These are phyloP conservation scores for Paulinella micropora DNA, from an alignment of 78 protist species.

Conservation along the genomic window DNA sequence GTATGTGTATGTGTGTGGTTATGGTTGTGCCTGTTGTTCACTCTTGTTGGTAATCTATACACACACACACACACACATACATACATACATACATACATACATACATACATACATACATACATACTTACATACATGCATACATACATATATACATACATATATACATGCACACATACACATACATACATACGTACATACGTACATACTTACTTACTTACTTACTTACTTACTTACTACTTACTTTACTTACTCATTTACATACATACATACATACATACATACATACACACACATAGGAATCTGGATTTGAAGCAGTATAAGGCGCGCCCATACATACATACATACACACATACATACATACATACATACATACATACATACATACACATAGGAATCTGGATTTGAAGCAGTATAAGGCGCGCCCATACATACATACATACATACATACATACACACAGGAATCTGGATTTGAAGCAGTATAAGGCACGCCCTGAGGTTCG, in stretches of 20 bases:
- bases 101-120: neutral
- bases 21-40: neutral
- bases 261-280: neutral
- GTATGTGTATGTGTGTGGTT: neutral
- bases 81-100: neutral
- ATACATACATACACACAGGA: neutral
- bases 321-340: neutral
- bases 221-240: neutral
- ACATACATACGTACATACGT: neutral
- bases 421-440: neutral
- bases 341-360: neutral
- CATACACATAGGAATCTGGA: neutral
- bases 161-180: neutral
- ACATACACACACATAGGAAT: neutral
- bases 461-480: neutral
- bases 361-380: neutral
- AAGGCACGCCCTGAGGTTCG: neutral
- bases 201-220: neutral
- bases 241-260: neutral
- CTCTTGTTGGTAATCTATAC: neutral
- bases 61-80: neutral
- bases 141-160: neutral
- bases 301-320: neutral
- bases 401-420: neutral
- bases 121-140: neutral